Evolutionary conservation across 75 land plant species (phyloP).

Genomic region (Picea glauca): DNA sequence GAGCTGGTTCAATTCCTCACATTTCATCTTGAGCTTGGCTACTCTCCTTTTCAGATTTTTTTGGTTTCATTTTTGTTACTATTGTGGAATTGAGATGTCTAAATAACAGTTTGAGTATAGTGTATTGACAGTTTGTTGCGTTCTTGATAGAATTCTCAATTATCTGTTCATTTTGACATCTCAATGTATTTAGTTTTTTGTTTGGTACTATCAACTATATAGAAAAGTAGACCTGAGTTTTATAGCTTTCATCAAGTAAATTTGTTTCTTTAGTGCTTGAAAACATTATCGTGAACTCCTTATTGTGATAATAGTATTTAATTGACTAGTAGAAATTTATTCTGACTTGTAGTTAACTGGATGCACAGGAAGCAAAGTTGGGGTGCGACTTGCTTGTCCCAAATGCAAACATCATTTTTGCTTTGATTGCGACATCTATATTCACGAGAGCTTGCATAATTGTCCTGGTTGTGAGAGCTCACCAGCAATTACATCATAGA

Average conservation of each 20-base stretch:
- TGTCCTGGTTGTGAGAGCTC: conserved; percentile 98
- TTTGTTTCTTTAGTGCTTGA: no score
- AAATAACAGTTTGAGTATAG: background rate
- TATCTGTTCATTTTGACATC: background rate
- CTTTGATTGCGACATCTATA: conserved; percentile 94
- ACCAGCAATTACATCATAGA: background rate
- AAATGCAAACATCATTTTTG: conserved; percentile 86
- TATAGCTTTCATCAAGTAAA: no score
- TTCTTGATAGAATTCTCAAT: background rate
- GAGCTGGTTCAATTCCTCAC: no score
- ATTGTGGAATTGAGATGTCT: background rate
- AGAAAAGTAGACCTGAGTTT: background rate
- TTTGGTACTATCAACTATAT: background rate
- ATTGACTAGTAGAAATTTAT: background rate
- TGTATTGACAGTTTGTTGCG: no score
- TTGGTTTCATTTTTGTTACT: background rate
- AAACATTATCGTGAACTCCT: background rate
- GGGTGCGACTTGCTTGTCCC: conserved; percentile 71
- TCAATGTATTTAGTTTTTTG: background rate
- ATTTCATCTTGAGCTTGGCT: background rate
- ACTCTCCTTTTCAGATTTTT: background rate
- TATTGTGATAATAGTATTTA: background rate
- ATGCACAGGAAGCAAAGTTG: conserved; percentile 54
- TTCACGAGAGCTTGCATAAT: conserved; percentile 96
- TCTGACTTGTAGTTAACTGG: conserved; percentile 2